Conservation (phyloP, 495 filamentous ascomycete species). For the Aspergillus diversus region DNA sequence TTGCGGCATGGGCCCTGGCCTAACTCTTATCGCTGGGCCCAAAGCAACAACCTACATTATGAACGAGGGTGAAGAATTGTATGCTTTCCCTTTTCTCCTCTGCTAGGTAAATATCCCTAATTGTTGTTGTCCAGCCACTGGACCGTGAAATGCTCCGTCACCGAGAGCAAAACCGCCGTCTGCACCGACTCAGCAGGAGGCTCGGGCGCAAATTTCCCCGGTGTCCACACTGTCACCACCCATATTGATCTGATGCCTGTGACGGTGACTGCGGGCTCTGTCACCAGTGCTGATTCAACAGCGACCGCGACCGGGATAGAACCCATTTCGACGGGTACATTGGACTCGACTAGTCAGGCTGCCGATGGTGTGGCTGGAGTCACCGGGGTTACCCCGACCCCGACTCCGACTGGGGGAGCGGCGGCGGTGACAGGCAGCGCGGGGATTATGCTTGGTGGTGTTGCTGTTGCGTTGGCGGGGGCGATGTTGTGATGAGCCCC, state of each 20-base stretch:
- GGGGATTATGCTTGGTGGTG: slow-evolving; percentile 22
- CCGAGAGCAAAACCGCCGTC: slow-evolving; percentile 37
- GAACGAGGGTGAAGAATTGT: slow-evolving; percentile 20
- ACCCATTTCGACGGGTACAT: no score
- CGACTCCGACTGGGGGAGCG: slow-evolving; percentile 22
- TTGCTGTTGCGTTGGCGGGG: slow-evolving; percentile 25
- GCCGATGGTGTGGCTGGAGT: slow-evolving; percentile 4
- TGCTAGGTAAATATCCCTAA: neutral
- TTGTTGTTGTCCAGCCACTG: slow-evolving; percentile 27
- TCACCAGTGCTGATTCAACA: slow-evolving; percentile 17
- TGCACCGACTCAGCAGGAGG: slow-evolving; percentile 39
- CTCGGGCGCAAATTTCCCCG: slow-evolving; percentile 31
- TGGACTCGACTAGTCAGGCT: no score
- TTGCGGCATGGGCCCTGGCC: slow-evolving; percentile 40
- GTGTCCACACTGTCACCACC: slow-evolving; percentile 25
- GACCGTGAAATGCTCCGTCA: slow-evolving; percentile 36
- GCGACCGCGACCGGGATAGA: slow-evolving; percentile 5
- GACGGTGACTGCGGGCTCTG: slow-evolving; percentile 37
- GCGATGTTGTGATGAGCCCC: slow-evolving; percentile 4
- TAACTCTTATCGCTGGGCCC: slow-evolving; percentile 36
- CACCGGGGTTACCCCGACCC: slow-evolving; percentile 1
- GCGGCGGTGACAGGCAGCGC: slow-evolving; percentile 19
- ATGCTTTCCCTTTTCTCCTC: slow-evolving; percentile 5
- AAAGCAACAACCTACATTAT: slow-evolving; percentile 29
- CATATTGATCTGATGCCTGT: slow-evolving; percentile 34